phyloP scores from a whole-genome alignment of 2,329 filamentous ascomycete genomes.

The Penicillium sp. region DNA sequence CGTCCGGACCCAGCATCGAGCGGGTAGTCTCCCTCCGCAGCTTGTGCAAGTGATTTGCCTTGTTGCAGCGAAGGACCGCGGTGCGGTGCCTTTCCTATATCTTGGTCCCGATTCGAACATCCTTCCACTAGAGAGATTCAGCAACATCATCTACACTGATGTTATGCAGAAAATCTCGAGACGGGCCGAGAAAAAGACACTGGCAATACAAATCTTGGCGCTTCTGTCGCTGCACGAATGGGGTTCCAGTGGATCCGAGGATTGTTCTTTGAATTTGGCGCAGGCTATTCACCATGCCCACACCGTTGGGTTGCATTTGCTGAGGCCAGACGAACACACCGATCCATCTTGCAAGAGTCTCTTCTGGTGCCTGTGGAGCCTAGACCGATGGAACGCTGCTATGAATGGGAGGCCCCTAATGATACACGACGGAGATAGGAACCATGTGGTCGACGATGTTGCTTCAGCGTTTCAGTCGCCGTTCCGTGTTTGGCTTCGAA shows the following conservation, averaged over 20 bases:
- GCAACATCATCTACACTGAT: constrained; percentile 16
- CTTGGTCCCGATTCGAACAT: constrained; percentile 8
- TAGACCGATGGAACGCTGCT: constrained; percentile 20
- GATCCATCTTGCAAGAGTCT: constrained; percentile 2
- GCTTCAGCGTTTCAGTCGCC: constrained; percentile 8
- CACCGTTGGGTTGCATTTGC: constrained; percentile 24
- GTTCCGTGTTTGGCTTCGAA: constrained; percentile 11
- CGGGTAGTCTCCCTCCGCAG: constrained; percentile 16
- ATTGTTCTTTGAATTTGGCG: constrained; percentile 23
- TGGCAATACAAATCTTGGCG: constrained; percentile 25
- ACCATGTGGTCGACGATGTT: constrained; percentile 11
- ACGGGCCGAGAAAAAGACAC: constrained; percentile 19
- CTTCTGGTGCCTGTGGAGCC: constrained; percentile 21
- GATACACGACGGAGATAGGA: constrained; percentile 15
- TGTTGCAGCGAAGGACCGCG: constrained; percentile 25
- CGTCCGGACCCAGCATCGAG: constrained; percentile 17
- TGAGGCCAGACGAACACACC: constrained; percentile 4
- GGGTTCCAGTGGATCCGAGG: constrained; percentile 26
- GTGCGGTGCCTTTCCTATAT: constrained; percentile 18
- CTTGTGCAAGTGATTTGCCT: constrained; percentile 27
- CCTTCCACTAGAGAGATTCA: constrained; percentile 7
- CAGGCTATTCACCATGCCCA: constrained; percentile 29
- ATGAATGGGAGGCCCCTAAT: constrained; percentile 17
- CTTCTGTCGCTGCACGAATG: constrained; percentile 28
- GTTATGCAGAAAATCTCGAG: constrained; percentile 18